A percentile compares a stretch with the other conserved stretches of the same genome.
Conservation (phyloP, 1,284 basidiomycete species). For the Cerioporus squamosus region DNA sequence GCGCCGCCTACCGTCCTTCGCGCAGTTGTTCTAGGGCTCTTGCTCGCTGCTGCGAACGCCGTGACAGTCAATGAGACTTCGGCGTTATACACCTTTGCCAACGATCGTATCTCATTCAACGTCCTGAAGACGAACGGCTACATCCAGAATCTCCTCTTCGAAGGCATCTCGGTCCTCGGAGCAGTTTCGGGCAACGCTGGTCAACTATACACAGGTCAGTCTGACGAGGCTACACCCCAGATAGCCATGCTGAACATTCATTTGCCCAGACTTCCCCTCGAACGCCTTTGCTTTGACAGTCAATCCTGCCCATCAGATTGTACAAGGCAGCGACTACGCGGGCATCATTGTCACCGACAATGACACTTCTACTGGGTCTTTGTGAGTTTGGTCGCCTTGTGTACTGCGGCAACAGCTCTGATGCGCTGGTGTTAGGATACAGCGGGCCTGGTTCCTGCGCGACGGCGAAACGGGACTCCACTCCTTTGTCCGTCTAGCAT, state of each 20-base stretch:
- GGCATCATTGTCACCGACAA: constrained; percentile 25
- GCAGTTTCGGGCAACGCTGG: constrained; percentile 16
- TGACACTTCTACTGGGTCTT: constrained; percentile 15
- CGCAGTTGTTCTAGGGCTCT: background rate
- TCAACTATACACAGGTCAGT: constrained; percentile 21
- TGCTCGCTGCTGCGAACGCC: background rate
- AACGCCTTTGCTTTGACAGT: constrained; percentile 14
- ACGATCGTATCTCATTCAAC: constrained; percentile 16
- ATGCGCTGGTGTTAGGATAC: constrained; percentile 9
- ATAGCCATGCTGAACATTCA: background rate
- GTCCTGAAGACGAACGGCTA: constrained; percentile 22
- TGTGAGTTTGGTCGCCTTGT: constrained; percentile 5
- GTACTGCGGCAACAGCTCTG: background rate
- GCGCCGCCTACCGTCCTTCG: background rate
- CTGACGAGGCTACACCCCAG: background rate
- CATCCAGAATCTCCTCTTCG: constrained; percentile 18
- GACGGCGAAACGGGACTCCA: constrained; percentile 32
- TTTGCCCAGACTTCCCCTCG: constrained; percentile 19
- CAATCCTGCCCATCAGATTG: constrained; percentile 7
- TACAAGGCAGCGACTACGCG: constrained; percentile 15
- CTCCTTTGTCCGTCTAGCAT: constrained; percentile 31
- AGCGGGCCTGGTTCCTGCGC: constrained; percentile 34
- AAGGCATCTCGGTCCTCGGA: constrained; percentile 20
- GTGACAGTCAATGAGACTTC: constrained; percentile 15
- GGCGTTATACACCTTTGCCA: constrained; percentile 9